A percentile compares a stretch with the other conserved stretches of the same genome.
phyloP scores from a whole-genome alignment of 306 rosid species.

The Quercus agrifolia region DNA sequence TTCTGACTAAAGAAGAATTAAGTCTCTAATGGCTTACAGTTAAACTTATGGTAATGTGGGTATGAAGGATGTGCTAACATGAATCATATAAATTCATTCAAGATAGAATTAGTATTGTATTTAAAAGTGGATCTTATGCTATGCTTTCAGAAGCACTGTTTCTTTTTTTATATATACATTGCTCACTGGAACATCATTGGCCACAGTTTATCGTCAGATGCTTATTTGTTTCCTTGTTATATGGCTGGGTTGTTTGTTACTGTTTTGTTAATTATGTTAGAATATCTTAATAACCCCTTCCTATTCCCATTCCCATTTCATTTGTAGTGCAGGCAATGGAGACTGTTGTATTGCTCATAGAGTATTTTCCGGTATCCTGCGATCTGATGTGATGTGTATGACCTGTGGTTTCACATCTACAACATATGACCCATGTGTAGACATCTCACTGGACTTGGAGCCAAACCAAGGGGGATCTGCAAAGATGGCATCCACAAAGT shows the following conservation, averaged over 20 bases:
- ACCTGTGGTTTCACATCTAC: constrained; percentile 95
- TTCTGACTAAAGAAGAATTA: constrained; percentile 6
- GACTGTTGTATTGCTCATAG: constrained; percentile 94
- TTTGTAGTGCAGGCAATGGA: constrained; percentile 70
- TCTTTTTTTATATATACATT: not conserved
- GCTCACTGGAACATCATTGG: not conserved
- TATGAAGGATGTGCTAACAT: not conserved
- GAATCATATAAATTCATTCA: not conserved
- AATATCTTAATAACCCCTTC: not conserved
- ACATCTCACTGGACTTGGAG: constrained; percentile 85
- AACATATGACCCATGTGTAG: constrained; percentile 92
- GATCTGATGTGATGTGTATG: constrained; percentile 94
- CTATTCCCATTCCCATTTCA: constrained; percentile 1
- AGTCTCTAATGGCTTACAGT: not conserved
- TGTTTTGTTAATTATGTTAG: not conserved
- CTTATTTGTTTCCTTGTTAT: not conserved
- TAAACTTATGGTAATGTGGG: not conserved
- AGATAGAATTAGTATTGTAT: not conserved
- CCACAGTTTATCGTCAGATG: not conserved
- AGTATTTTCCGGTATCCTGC: constrained; percentile 88
- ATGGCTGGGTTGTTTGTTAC: not conserved
- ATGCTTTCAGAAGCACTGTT: not conserved
- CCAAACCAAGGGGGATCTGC: constrained; percentile 64
- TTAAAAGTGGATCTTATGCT: not conserved
- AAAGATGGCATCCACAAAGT: constrained; percentile 43